Base-by-base conservation (phyloP, 352 stramenopile species). In the Hyaloperonospora arabidopsidis region DNA sequence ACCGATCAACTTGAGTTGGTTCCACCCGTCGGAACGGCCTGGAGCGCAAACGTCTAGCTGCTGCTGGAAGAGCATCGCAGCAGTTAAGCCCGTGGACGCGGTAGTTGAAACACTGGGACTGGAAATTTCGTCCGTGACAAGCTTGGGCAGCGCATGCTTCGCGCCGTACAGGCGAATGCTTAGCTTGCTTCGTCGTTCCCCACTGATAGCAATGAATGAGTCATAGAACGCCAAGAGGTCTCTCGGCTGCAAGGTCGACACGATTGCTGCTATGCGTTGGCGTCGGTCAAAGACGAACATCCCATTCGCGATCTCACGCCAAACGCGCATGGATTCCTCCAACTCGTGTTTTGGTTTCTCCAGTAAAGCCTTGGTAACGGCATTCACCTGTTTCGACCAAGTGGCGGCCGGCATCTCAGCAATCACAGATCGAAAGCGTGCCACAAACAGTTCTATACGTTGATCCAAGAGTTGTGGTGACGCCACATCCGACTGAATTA, bases 401-500 rank as follows among this genome's bases (percentile, higher is more conserved):
- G 52, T 58, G 1, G 36, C 22, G 2, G 47, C 15, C 0, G 67
- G 19, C 72, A 79, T 83, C 11, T 67, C 41, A 0, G 67, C 55
- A 2, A 85, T 28, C 1, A 62, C 32, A 7, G 65, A 63, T 14
- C 80, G 73, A 56, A 89, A 86, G 2, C 23, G 47, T 19, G 48
- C 22, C 12, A 93, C 54, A 52, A 93, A 95, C 13, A 61, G 34
- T 58, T 93, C 84, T 32, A 94, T 83, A 22, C 83, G 72, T 17
- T 78, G 62, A 36, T 94, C 77, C 10, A 95, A 59, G 8, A 79
- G 61, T 35, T 62, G 57, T 2, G 85, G 79, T 14, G 76, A 76
- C 14, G 69, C 72, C n/a, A 87, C 73, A 35, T 87, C 77, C 2
- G 81, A 93, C 58, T 95, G 83, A 13, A 93, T 64, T n/a, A 93